phyloP scores from a whole-genome alignment of 306 rosid genomes.

The Acacia melanoxylon region DNA sequence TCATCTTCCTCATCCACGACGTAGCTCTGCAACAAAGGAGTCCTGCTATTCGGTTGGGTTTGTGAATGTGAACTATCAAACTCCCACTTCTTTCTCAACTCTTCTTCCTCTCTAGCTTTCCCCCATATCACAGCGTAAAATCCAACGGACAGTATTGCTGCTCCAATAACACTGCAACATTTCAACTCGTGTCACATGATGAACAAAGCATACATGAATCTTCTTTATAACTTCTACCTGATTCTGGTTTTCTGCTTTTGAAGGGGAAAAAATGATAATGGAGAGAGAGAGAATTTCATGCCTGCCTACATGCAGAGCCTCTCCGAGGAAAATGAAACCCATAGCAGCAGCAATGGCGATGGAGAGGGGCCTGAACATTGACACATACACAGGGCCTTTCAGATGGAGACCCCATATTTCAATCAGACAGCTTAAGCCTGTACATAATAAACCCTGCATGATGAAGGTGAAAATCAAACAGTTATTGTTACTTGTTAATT shows the following conservation, averaged over 20 bases:
- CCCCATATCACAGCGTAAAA: constrained; percentile 66
- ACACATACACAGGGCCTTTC: constrained; percentile 57
- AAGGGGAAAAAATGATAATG: not conserved
- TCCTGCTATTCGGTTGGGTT: not conserved
- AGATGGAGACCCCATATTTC: constrained; percentile 57
- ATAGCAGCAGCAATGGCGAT: constrained; percentile 53
- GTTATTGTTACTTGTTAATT: not conserved
- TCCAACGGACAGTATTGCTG: constrained; percentile 49
- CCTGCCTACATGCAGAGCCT: constrained; percentile 55
- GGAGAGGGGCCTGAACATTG: constrained; percentile 60
- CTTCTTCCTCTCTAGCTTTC: constrained; percentile 43
- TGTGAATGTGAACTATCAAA: not conserved
- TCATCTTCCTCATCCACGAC: not conserved
- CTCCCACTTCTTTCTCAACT: not conserved
- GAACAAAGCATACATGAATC: not conserved
- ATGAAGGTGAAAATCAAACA: not conserved
- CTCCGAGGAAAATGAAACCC: constrained; percentile 54
- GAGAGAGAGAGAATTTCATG: not conserved
- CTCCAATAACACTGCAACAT: constrained; percentile 56
- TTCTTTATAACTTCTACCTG: not conserved
- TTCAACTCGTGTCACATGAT: not conserved
- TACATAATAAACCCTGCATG: not conserved
- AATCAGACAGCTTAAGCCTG: constrained; percentile 35
- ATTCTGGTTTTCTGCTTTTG: not conserved
- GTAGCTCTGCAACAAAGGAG: constrained; percentile 45